Evolutionary conservation across 2,329 filamentous ascomycete species (phyloP).

Genomic region (Cordyceps farinosa): DNA sequence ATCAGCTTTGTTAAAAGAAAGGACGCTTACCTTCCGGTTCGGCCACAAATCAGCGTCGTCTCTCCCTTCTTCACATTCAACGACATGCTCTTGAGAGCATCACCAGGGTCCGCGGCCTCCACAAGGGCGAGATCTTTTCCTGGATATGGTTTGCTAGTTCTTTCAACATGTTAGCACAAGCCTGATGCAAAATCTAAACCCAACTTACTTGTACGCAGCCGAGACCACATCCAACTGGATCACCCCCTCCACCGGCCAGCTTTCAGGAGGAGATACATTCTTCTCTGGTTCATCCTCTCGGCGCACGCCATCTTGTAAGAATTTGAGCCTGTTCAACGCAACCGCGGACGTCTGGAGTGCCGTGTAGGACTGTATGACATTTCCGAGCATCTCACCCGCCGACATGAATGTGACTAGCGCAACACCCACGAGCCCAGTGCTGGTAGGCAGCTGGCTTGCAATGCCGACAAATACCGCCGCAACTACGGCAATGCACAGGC

Average conservation of each 20-base stretch:
- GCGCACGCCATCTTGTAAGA: neutral
- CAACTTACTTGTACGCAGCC: slow-evolving; percentile 1
- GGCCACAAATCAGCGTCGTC: slow-evolving; percentile 1
- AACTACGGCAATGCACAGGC: slow-evolving; percentile 11
- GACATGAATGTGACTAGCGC: slow-evolving; percentile 11
- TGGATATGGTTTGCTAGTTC: slow-evolving; percentile 1
- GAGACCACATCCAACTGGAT: neutral
- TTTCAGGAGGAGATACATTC: neutral
- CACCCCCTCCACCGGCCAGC: neutral
- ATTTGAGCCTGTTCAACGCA: slow-evolving; percentile 4
- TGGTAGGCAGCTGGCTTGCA: slow-evolving; percentile 8
- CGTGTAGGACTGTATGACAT: slow-evolving; percentile 1
- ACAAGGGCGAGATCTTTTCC: neutral
- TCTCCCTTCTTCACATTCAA: neutral
- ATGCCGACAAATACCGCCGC: slow-evolving; percentile 6
- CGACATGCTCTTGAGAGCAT: slow-evolving; percentile 1
- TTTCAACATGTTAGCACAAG: neutral
- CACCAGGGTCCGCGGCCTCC: neutral
- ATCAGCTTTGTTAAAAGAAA: neutral
- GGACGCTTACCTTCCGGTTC: slow-evolving; percentile 8
- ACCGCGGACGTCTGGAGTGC: slow-evolving; percentile 3
- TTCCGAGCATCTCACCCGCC: slow-evolving; percentile 1
- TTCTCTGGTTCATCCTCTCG: neutral
- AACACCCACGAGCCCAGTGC: slow-evolving; percentile 12
- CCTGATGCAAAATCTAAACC: neutral